Conservation (phyloP, 1,284 basidiomycete species). For the Abortiporus biennis region DNA sequence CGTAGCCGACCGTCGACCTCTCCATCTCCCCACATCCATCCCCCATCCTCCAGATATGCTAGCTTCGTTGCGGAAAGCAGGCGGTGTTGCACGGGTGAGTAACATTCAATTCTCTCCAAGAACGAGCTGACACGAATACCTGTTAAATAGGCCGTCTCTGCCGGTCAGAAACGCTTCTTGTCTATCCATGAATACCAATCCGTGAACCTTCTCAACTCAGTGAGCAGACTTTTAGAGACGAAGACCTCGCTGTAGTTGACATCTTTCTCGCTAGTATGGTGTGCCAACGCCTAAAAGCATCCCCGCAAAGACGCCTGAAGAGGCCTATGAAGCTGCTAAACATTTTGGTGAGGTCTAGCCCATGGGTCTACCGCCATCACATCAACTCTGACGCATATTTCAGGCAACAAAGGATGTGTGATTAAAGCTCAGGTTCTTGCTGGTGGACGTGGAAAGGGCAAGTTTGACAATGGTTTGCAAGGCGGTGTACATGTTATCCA, state of each 20-base stretch:
- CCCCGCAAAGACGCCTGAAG: slow-evolving; percentile 82
- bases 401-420: slow-evolving; percentile 74
- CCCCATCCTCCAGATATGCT: slow-evolving; percentile 39
- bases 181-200: slow-evolving; percentile 99
- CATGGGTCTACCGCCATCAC: neutral
- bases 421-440: slow-evolving; percentile 99
- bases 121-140: slow-evolving; percentile 3
- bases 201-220: slow-evolving; percentile 90
- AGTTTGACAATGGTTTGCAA: slow-evolving; percentile 94
- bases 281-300: slow-evolving; percentile 94
- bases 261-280: slow-evolving; percentile 64
- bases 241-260: neutral
- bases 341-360: slow-evolving; percentile 69
- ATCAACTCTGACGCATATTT: slow-evolving; percentile 3
- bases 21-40: slow-evolving; percentile 5
- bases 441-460: slow-evolving; percentile 97
- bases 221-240: slow-evolving; percentile 29
- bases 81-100: slow-evolving; percentile 56
- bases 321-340: slow-evolving; percentile 87
- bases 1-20: slow-evolving; percentile 5
- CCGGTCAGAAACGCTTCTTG: slow-evolving; percentile 86
- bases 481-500: slow-evolving; percentile 97
- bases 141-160: slow-evolving; percentile 48
- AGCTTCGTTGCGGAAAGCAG: slow-evolving; percentile 53
- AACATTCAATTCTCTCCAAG: neutral